A percentile compares a stretch with the other conserved stretches of the same genome.
Conservation (phyloP, 305 asterid species). For the Vinca major region DNA sequence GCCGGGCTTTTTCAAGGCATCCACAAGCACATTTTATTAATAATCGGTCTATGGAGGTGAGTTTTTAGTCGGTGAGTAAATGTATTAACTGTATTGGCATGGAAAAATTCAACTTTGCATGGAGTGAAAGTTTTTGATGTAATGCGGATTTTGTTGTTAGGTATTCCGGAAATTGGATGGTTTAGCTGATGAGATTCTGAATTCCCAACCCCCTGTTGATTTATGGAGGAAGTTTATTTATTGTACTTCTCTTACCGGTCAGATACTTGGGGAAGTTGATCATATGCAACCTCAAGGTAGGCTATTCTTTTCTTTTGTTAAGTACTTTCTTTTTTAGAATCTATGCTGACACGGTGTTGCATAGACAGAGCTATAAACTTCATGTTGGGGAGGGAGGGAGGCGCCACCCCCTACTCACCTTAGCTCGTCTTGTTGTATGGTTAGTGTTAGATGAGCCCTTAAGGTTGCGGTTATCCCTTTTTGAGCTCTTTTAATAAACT, state of each 20-base stretch:
- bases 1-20: slow-evolving; percentile 50
- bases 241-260: slow-evolving; percentile 80
- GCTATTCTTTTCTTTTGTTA: neutral
- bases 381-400: no score
- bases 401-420: no score
- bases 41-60: slow-evolving; percentile 93
- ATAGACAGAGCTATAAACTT: neutral
- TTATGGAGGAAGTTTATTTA: slow-evolving; percentile 88
- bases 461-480: neutral
- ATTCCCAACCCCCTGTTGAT: slow-evolving; percentile 79
- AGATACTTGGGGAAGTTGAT: slow-evolving; percentile 70
- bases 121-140: slow-evolving; percentile 20
- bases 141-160: slow-evolving; percentile 42
- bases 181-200: slow-evolving; percentile 66
- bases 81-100: neutral
- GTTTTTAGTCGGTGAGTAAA: slow-evolving; percentile 10
- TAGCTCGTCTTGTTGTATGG: no score
- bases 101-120: neutral
- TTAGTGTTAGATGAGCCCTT: neutral
- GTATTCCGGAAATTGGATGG: slow-evolving; percentile 74
- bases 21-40: slow-evolving; percentile 97
- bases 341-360: neutral
- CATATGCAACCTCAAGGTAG: slow-evolving; percentile 84
- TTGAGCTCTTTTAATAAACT: neutral
- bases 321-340: neutral